Evolutionary conservation across 2,329 filamentous ascomycete species (phyloP).

Genomic region (Cercospora berteroae): DNA sequence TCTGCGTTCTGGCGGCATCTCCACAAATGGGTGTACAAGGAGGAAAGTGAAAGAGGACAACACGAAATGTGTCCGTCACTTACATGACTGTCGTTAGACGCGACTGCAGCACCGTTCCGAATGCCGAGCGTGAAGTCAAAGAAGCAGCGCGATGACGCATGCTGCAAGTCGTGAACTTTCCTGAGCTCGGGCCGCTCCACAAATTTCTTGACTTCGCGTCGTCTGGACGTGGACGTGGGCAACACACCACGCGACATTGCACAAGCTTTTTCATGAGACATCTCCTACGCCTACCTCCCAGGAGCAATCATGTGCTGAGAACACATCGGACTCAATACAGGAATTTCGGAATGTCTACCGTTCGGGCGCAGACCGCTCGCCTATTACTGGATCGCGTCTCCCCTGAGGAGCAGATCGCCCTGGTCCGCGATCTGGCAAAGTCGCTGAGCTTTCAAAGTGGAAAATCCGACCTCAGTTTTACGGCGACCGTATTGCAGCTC

Average conservation of each 20-base stretch:
- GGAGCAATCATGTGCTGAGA: neutral
- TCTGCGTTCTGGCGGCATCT: conserved; percentile 8
- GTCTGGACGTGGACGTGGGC: neutral
- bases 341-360: conserved; percentile 20
- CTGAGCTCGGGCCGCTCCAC: neutral
- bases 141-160: conserved; percentile 1
- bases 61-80: neutral
- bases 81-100: neutral
- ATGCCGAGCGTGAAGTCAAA: neutral
- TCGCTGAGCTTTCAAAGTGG: conserved; percentile 19
- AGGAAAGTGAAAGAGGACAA: neutral
- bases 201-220: conserved; percentile 4
- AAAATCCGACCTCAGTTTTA: conserved; percentile 23
- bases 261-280: neutral
- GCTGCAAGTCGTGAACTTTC: neutral
- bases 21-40: neutral
- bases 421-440: conserved; percentile 24
- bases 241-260: neutral
- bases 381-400: conserved; percentile 27
- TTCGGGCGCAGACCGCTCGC: conserved; percentile 22
- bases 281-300: neutral
- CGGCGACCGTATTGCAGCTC: conserved; percentile 22
- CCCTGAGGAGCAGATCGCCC: conserved; percentile 19
- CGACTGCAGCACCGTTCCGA: neutral
- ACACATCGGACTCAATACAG: neutral